Evolutionary conservation across 139 green algal genomes (phyloP), one percentile per base, ranked within the genome.

Genomic region (Chlorella sp.): DNA sequence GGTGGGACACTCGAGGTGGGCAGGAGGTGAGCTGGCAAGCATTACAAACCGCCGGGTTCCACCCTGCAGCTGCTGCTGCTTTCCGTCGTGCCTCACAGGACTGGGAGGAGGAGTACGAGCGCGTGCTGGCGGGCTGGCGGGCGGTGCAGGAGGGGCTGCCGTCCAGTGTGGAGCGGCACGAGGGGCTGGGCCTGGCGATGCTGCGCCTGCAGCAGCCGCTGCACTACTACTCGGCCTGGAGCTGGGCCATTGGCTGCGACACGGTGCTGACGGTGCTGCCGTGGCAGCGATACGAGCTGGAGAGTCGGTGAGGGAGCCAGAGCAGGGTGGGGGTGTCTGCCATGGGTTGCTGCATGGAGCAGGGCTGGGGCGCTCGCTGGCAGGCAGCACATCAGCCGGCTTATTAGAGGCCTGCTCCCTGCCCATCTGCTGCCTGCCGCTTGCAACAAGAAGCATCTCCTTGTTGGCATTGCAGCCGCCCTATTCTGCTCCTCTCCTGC

Each of bases 61-160:
- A n/a, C n/a, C n/a, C n/a, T n/a, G n/a, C n/a, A n/a, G n/a, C n/a
- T n/a, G n/a, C n/a, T n/a, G n/a, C n/a, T n/a, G n/a, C n/a, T n/a
- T n/a, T n/a, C n/a, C n/a, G n/a, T n/a, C n/a, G n/a, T n/a, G n/a
- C n/a, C n/a, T n/a, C n/a, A n/a, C 78, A 39, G 89, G 76, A 94
- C 32, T 95, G 92, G 93, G 79, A 94, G 86, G 83, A 88, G 28
- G 93, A 96, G 71, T 96, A 94, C 74, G 89, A 71, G 28, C 62
- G 75, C 9, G 85, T 91, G 44, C 64, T 87, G 25, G 44, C 55
- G 7, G 36, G 70, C 4, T 80, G 71, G 81, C 39, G 30, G 23
- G 16, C 47, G 44, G 18, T 88, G 18, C 38, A 85, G 56, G 18
- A 11, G 12, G 69, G 69, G 3, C 26, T 38, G 16, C 36, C 39